Percentiles rank a stretch among this genome's conserved stretches.
These are phyloP conservation scores for Boletus bicolor DNA, from an alignment of 768 basidiomycete species.

Conservation along the genomic window DNA sequence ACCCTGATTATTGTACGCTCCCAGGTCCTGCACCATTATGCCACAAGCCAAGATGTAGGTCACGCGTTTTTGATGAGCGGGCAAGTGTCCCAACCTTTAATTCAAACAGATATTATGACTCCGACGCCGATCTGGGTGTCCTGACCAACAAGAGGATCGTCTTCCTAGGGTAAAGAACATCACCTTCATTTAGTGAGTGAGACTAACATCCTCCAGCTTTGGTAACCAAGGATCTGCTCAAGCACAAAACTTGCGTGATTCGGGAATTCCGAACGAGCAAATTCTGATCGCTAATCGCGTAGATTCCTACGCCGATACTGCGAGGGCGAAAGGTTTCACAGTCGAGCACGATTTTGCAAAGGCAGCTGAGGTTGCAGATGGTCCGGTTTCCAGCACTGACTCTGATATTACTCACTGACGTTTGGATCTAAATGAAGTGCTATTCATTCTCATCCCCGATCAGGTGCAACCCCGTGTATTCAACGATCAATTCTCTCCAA, in stretches of 20 bases:
- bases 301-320: conserved; percentile 57
- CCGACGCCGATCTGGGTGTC: conserved; percentile 51
- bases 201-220: conserved; percentile 38
- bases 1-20: neutral
- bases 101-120: conserved; percentile 46
- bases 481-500: conserved; percentile 50
- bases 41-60: conserved; percentile 55
- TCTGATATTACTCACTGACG: neutral
- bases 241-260: conserved; percentile 63
- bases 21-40: conserved; percentile 5
- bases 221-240: conserved; percentile 67
- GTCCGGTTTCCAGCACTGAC: conserved; percentile 30
- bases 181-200: neutral
- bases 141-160: conserved; percentile 52
- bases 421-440: conserved; percentile 33
- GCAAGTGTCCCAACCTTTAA: neutral
- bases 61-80: neutral
- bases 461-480: conserved; percentile 64
- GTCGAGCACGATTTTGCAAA: conserved; percentile 56
- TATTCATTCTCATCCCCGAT: conserved; percentile 63
- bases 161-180: conserved; percentile 49
- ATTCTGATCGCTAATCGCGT: conserved; percentile 57
- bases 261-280: conserved; percentile 57
- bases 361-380: conserved; percentile 54
- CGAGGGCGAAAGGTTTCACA: conserved; percentile 52